Evolutionary conservation across 208 protist genomes (phyloP), one percentile per base, ranked within the genome.

Genomic region (Wallacemonas sp.): DNA sequence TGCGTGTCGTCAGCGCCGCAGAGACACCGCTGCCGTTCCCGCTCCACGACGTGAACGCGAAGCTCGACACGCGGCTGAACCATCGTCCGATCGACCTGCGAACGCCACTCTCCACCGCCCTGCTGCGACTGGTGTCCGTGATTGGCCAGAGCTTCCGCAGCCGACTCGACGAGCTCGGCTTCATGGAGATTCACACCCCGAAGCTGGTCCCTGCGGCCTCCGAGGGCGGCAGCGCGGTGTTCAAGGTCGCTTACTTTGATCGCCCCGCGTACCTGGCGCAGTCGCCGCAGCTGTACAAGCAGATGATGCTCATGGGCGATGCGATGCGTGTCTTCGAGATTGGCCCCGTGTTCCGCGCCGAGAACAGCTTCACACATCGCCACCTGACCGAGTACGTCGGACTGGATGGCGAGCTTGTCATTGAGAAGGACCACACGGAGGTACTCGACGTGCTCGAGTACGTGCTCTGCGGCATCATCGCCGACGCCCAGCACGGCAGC

Each of bases 221-320:
- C 12, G 46, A 63, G n/a, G 41, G 72, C 25, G 90, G 89, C 52
- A 92, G 86, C 49, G 76, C 80, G 28, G 82, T 94, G 10, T 95
- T 95, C 69, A 48, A 71, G 18, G 74, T 95, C 5, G 67, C 92
- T 31, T 97, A 97, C 75, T 95, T 97, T 67, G 70, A 55, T 16
- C 67, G 76, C 29, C 23, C 57, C 2, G 98, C 97, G 0, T 99
- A 88, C 76, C 79, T 99, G 0, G 99, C 99, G 20, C 98, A 99
- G 88, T 99, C 95, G 1, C 99, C 99, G 41, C 99, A 99, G 91
- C 89, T 99, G 20, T 99, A 99, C 87, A 99, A 99, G 83, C 99
- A 99, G 81, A 99, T 99, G 98, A 83, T 91, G 28, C 81, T 99
- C 20, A 85, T 84, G 73, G 90, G 91, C 25, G 99, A 99, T 74